These are phyloP conservation scores for Penicillium diatomitis DNA, from an alignment of 495 filamentous ascomycete species.

Conservation along the genomic window DNA sequence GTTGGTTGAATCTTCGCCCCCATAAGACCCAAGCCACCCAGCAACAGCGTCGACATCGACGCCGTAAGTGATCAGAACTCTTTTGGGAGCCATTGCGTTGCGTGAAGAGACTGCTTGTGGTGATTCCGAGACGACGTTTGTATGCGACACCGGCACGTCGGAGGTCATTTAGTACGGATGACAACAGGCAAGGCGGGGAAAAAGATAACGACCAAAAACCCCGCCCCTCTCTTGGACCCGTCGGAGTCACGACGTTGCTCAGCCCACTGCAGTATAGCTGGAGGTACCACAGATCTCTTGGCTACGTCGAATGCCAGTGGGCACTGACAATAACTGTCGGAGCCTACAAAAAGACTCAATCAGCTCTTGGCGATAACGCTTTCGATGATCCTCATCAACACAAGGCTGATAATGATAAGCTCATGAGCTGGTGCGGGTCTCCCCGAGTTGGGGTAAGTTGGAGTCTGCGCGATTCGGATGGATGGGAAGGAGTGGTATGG, in stretches of 20 bases:
- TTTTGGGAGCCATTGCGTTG: constrained; percentile 28
- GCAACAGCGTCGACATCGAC: constrained; percentile 64
- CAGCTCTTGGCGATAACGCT: too few species aligned
- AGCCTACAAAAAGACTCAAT: too few species aligned
- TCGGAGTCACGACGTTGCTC: constrained; percentile 4
- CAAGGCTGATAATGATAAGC: too few species aligned
- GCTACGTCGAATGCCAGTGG: too few species aligned
- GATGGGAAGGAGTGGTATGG: too few species aligned
- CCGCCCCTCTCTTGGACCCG: constrained; percentile 6
- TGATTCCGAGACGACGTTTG: not conserved
- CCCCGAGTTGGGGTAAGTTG: too few species aligned
- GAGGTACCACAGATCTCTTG: too few species aligned
- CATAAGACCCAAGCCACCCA: constrained; percentile 63
- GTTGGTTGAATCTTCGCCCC: constrained; percentile 55
- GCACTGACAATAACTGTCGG: not conserved
- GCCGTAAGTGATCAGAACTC: constrained; percentile 45
- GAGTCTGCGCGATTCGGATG: too few species aligned
- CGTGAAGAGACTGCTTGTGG: not conserved
- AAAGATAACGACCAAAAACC: not conserved
- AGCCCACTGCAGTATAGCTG: not conserved
- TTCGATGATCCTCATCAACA: too few species aligned
- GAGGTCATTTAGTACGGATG: not conserved
- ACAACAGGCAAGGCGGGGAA: constrained; percentile 11
- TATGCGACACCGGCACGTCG: too few species aligned
- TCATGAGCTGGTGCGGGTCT: too few species aligned